phyloP scores from a whole-genome alignment of 1,284 basidiomycete species.

The Cryptococcus jaspeensis region DNA sequence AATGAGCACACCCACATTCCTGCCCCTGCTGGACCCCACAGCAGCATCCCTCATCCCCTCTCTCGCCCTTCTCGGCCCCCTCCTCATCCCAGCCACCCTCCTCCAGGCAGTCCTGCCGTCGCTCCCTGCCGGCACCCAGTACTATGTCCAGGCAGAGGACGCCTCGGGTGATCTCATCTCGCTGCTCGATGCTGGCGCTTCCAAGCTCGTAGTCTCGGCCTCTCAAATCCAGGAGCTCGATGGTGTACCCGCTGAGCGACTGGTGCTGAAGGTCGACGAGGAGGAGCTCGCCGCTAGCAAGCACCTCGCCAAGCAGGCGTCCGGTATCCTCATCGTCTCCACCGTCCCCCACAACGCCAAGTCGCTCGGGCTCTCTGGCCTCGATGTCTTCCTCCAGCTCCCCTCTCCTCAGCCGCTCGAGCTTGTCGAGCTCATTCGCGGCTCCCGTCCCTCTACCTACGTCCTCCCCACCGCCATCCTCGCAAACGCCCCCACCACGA shows the following conservation, averaged over 20 bases:
- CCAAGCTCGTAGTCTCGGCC: constrained; percentile 72
- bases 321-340: constrained; percentile 33
- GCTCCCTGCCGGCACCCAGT: constrained; percentile 41
- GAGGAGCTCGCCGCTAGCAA: constrained; percentile 67
- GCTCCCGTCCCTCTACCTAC: constrained; percentile 67
- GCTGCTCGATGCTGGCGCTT: constrained; percentile 70
- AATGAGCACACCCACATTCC: constrained; percentile 50
- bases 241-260: constrained; percentile 64
- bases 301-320: constrained; percentile 54
- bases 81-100: constrained; percentile 58
- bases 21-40: constrained; percentile 50
- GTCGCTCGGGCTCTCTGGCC: constrained; percentile 65
- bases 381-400: constrained; percentile 62
- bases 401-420: constrained; percentile 51
- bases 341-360: constrained; percentile 60
- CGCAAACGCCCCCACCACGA: constrained; percentile 58
- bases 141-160: constrained; percentile 64
- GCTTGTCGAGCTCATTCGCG: constrained; percentile 60
- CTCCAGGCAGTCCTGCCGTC: constrained; percentile 37
- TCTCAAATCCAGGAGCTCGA: constrained; percentile 62
- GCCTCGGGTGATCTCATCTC: constrained; percentile 59
- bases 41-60: constrained; percentile 58
- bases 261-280: constrained; percentile 71
- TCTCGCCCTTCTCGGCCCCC: constrained; percentile 70
- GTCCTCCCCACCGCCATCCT: constrained; percentile 73